Percentiles rank a stretch among this genome's conserved stretches.
These are phyloP conservation scores for Alternaria sp. DNA, from an alignment of 2,329 filamentous ascomycete genomes.

Conservation along the genomic window DNA sequence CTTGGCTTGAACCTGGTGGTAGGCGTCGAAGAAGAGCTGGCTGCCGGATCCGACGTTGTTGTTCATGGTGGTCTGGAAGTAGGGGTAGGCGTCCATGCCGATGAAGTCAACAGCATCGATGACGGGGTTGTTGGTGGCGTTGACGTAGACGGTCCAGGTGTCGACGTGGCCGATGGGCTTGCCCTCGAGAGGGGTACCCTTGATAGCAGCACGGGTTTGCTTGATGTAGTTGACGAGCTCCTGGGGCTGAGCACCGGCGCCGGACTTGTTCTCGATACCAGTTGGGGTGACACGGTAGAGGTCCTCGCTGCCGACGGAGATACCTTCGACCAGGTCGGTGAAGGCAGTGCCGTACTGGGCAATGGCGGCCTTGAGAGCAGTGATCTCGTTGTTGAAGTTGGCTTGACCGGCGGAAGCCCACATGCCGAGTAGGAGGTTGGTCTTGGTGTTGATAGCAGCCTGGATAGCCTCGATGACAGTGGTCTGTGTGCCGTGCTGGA, in stretches of 20 bases:
- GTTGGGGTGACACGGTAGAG: slow-evolving; percentile 68
- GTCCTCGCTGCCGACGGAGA: slow-evolving; percentile 88
- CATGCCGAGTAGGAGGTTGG: slow-evolving; percentile 79
- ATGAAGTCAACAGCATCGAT: slow-evolving; percentile 78
- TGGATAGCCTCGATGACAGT: slow-evolving; percentile 74
- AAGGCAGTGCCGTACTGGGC: slow-evolving; percentile 72
- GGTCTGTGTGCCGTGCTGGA: slow-evolving; percentile 72
- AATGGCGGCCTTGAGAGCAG: slow-evolving; percentile 75
- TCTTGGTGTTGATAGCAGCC: slow-evolving; percentile 82
- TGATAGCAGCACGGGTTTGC: slow-evolving; percentile 69
- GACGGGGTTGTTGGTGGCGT: slow-evolving; percentile 74
- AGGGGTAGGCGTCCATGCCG: slow-evolving; percentile 85
- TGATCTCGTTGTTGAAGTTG: slow-evolving; percentile 74
- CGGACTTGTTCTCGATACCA: slow-evolving; percentile 69
- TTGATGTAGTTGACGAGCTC: slow-evolving; percentile 74
- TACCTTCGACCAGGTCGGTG: slow-evolving; percentile 74
- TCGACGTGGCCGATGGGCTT: slow-evolving; percentile 83
- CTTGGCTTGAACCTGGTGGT: slow-evolving; percentile 59
- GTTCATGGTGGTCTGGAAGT: slow-evolving; percentile 72
- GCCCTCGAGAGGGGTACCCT: slow-evolving; percentile 66
- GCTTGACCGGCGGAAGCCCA: slow-evolving; percentile 77
- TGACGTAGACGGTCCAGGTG: slow-evolving; percentile 78
- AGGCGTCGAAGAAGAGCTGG: slow-evolving; percentile 72
- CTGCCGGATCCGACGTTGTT: slow-evolving; percentile 68
- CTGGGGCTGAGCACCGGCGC: slow-evolving; percentile 69